A percentile compares a stretch with the other conserved stretches of the same genome.
Evolutionary conservation across 139 green algal species (phyloP).

Genomic region (Mychonastes homosphaera): DNA sequence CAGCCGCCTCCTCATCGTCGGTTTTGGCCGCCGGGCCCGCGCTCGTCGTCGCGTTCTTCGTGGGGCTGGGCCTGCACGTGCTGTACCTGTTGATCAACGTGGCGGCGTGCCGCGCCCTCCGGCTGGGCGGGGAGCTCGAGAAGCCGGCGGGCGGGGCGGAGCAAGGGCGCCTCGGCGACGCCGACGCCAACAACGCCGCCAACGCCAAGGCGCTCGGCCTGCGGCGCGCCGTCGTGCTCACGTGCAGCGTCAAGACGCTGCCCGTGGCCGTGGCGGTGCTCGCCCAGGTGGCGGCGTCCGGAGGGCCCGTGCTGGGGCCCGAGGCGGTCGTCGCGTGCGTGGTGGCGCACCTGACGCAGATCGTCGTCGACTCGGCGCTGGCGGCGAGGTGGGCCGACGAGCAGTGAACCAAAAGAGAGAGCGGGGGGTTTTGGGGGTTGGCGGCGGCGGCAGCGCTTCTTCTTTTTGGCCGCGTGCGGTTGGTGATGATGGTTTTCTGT

Average conservation of each 20-base stretch:
- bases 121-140: background rate
- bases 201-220: background rate
- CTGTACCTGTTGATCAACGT: background rate
- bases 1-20: too few species aligned
- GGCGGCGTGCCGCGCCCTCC: background rate
- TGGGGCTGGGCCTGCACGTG: background rate
- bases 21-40: too few species aligned
- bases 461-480: too few species aligned
- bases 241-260: background rate
- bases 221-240: background rate
- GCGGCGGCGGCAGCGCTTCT: too few species aligned
- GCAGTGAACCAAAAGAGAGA: too few species aligned
- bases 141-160: background rate
- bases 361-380: background rate
- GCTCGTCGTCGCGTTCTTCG: background rate
- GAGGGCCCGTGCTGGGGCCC: background rate
- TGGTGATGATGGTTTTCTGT: too few species aligned
- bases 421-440: too few species aligned
- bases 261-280: background rate
- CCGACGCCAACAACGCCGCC: background rate
- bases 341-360: constrained; percentile 1
- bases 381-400: background rate
- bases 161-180: background rate
- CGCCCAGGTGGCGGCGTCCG: background rate
- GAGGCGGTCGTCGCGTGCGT: background rate